Base-by-base conservation (phyloP, 352 stramenopile species). In the Salisapilia sapeloensis region DNA sequence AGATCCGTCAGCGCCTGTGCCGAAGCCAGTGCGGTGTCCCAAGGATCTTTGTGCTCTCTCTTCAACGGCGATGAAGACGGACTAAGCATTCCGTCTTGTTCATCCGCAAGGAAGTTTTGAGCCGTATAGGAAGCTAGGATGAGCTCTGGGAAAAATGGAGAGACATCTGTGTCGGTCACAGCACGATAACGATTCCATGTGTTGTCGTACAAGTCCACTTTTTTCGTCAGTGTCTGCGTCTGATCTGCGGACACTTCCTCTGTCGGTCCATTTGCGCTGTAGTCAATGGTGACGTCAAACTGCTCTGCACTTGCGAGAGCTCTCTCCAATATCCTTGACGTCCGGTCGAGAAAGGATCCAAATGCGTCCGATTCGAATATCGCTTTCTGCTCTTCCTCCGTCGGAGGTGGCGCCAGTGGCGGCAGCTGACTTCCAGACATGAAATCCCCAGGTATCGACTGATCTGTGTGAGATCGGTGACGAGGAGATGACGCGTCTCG, bases 271-370 rank as follows among this genome's bases (percentile, higher is more conserved):
- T n/a, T n/a, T n/a, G n/a, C n/a, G 29, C 42, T 48, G 29, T 91
- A 91, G 41, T 91, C 75, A 24, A 84, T 47, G 71, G 85, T 87
- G 26, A 87, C 74, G 35, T 91, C 75, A 39, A 58, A 87, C 43
- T 80, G 79, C 42, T 50, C 69, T 0, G 69, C 60, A 29, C 63
- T 79, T 32, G 59, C 75, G n/a, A 91, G 37, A 11, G 69, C 75
- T 4, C 75, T 67, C 29, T 91, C 75, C 46, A 91, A 80, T 10
- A 87, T 56, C 4, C 63, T 60, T 14, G 70, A 85, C 6, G 75
- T 63, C 47, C 78, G 82, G 16, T 40, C 56, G 23, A 91, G 39
- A 44, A 91, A 91, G 6, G 50, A 21, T 33, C 86, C 74, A 64
- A 90, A 80, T 6, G 37, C 54, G 9, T 84, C 67, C 14, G 66